Base-by-base conservation (phyloP, 495 filamentous ascomycete species). In the Trichoderma reesei region DNA sequence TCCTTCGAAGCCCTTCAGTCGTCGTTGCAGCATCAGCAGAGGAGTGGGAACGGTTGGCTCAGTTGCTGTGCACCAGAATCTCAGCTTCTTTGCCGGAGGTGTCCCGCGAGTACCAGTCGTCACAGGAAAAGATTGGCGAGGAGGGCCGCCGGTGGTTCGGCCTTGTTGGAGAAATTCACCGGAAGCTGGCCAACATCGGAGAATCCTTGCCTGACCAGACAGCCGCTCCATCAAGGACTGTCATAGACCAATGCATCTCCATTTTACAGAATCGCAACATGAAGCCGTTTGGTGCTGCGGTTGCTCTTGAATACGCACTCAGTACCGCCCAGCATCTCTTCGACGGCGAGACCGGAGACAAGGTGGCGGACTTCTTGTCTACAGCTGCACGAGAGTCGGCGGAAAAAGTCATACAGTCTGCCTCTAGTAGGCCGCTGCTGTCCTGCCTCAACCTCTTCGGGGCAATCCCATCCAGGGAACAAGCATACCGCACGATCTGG, bases 231-330 rank as follows among this genome's bases (percentile, higher is more conserved):
- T 74, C 73, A 0, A 11, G 14, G 26, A 20, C 3, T 1, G 37
- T 65, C 16, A 26, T 62, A 0, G 7, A 33, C 10, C 59, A 54
- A 3, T 59, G 59, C 31, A 62, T 68, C 10, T 60, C 70, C 5
- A 51, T 82, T 14, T 59, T 82, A 18, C 61, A 68, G 8, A 73
- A 72, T 3, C 79, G 89, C 59, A 89, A 92, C 66, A 91, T 90
- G 54, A 94, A 94, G 69, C 89, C 90, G 0, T 96, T 90, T 68
- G 90, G 88, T 14, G 88, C 88, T 14, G 89, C 91, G 20, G 82
- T 82, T 5, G 79, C 85, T 3, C 69, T 94, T 3, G 71, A 76
- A 61, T 76, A 77, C 0, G 79, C 75, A 11, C 71, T 78, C 33
- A 69, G 72, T 34, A 67, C 72, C 20, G 71, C 70, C 7, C 73